Conservation (phyloP, 306 rosid genomes). For the Lablab purpureus region DNA sequence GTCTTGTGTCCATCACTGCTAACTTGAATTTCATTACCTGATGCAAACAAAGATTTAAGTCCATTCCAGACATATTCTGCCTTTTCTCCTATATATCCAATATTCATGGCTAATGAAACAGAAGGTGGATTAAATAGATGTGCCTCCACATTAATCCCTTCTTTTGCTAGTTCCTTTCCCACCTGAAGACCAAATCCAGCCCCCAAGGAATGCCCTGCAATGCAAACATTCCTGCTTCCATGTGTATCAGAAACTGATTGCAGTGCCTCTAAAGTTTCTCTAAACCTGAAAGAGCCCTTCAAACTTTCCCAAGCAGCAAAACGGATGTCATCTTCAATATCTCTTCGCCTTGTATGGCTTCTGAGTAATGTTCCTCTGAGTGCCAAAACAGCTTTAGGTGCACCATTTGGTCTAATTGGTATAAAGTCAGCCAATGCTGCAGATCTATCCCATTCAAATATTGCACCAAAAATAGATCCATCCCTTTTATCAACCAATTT, state of each 20-base stretch:
- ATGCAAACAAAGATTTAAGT: slow-evolving; percentile 66
- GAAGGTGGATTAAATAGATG: slow-evolving; percentile 96
- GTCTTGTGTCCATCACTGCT: slow-evolving; percentile 46
- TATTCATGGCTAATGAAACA: slow-evolving; percentile 75
- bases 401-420: slow-evolving; percentile 76
- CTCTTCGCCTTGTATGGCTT: slow-evolving; percentile 71
- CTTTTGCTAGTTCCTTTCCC: slow-evolving; percentile 82
- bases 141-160: slow-evolving; percentile 75
- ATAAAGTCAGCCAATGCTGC: slow-evolving; percentile 69
- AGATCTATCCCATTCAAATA: slow-evolving; percentile 84
- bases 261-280: slow-evolving; percentile 62
- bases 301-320: slow-evolving; percentile 87
- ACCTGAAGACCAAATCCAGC: slow-evolving; percentile 93
- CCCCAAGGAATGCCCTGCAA: slow-evolving; percentile 91
- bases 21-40: slow-evolving; percentile 49
- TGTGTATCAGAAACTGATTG: slow-evolving; percentile 60
- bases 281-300: slow-evolving; percentile 80
- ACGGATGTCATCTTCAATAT: slow-evolving; percentile 83
- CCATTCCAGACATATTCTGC: slow-evolving; percentile 74
- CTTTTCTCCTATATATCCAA: slow-evolving; percentile 67
- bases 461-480: slow-evolving; percentile 88
- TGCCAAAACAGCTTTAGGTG: slow-evolving; percentile 82
- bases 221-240: slow-evolving; percentile 74
- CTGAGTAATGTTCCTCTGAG: slow-evolving; percentile 88
- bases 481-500: slow-evolving; percentile 82